Conservation (phyloP, 164 flowering plant species). For the Umbellularia californica region DNA sequence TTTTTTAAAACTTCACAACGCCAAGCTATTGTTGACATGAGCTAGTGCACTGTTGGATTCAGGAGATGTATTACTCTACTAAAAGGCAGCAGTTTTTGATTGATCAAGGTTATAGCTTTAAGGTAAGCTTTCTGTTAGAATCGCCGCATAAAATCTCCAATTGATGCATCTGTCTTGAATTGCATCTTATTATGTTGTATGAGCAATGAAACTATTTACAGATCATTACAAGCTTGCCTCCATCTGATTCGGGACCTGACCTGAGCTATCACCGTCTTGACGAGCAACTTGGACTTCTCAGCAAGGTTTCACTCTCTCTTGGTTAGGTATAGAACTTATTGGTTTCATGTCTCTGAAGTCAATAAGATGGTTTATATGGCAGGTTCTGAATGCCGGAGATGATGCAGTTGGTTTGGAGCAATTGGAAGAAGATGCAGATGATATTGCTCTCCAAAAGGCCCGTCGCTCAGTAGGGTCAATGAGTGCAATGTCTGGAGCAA, state of each 20-base stretch:
- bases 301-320: conserved; percentile 40
- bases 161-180: background rate
- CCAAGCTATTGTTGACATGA: background rate
- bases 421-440: conserved; percentile 86
- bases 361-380: conserved; percentile 10
- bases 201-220: conserved; percentile 9
- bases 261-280: conserved; percentile 60
- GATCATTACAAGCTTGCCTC: conserved; percentile 94
- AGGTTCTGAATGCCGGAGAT: conserved; percentile 87
- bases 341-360: background rate
- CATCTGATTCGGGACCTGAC: conserved; percentile 73
- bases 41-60: conserved; percentile 19
- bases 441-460: conserved; percentile 66
- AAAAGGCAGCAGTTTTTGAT: conserved; percentile 97
- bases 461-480: conserved; percentile 68
- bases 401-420: conserved; percentile 86
- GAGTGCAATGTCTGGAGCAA: conserved; percentile 95
- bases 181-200: background rate
- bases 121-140: conserved; percentile 40
- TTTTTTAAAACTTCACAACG: background rate
- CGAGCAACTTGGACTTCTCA: conserved; percentile 76
- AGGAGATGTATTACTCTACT: conserved; percentile 97
- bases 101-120: conserved; percentile 98
- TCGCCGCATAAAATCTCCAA: background rate
- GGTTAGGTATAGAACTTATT: background rate